phyloP scores from a whole-genome alignment of 1,139 yeast species.

The Yamadazyma siamensis region DNA sequence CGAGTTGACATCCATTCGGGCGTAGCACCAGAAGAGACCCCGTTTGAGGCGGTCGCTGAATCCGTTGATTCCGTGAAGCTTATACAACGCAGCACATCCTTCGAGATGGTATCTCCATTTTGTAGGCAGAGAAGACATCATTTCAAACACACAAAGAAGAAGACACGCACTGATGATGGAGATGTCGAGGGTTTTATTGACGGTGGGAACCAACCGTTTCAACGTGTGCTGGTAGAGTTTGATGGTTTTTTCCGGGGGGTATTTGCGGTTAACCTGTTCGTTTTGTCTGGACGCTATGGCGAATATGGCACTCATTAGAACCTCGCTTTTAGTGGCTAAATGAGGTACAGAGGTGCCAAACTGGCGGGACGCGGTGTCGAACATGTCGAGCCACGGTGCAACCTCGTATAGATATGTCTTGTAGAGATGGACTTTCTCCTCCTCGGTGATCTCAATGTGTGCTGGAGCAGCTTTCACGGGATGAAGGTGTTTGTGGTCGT shows the following conservation, averaged over 20 bases:
- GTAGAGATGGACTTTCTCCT: conserved; percentile 19
- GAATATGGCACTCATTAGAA: conserved; percentile 22
- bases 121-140: conserved; percentile 30
- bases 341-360: conserved; percentile 23
- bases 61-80: conserved; percentile 33
- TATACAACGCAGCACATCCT: conserved; percentile 35
- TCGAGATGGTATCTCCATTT: conserved; percentile 35
- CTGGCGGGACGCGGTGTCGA: conserved; percentile 22
- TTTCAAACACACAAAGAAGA: conserved; percentile 29
- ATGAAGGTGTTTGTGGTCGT: neutral
- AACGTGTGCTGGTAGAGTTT: conserved; percentile 23
- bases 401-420: conserved; percentile 26
- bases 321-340: conserved; percentile 17
- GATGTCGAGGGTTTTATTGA: conserved; percentile 19
- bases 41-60: conserved; percentile 27
- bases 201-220: conserved; percentile 24
- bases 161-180: conserved; percentile 25
- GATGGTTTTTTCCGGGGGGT: conserved; percentile 16
- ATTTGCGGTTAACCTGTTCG: conserved; percentile 18
- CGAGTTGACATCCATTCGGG: conserved; percentile 36
- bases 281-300: conserved; percentile 28
- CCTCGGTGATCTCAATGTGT: conserved; percentile 4
- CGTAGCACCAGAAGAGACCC: conserved; percentile 36
- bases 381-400: conserved; percentile 35
- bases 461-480: neutral